A percentile compares a stretch with the other conserved stretches of the same genome.
Conservation (phyloP, 345 rosid genomes). For the Clausena lansium region DNA sequence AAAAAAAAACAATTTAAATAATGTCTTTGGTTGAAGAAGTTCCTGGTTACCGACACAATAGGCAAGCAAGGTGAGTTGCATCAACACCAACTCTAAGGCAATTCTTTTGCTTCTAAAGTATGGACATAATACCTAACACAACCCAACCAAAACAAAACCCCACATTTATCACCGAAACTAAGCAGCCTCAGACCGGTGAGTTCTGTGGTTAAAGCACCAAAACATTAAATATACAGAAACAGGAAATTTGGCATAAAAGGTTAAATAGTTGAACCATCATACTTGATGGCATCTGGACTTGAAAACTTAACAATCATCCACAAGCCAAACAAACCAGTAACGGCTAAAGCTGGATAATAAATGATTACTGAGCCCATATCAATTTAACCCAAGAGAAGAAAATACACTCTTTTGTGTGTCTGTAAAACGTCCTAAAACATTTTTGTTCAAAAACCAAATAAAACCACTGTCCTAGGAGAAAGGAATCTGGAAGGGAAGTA, state of each 20-base stretch:
- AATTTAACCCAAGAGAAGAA: background rate
- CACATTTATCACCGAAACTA: background rate
- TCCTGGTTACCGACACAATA: too few species aligned
- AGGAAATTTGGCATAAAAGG: background rate
- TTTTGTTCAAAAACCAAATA: background rate
- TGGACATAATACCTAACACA: background rate
- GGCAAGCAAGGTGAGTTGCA: background rate
- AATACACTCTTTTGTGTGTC: background rate
- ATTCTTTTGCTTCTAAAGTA: too few species aligned
- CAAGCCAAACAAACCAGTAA: background rate
- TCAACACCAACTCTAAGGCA: background rate
- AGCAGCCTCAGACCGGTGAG: too few species aligned
- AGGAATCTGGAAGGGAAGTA: background rate
- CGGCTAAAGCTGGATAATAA: background rate
- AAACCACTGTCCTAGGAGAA: background rate
- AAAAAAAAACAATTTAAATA: too few species aligned
- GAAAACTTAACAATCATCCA: background rate
- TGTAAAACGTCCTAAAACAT: constrained; percentile 1
- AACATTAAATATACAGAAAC: background rate
- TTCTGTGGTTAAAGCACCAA: background rate
- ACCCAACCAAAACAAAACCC: background rate
- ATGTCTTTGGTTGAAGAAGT: too few species aligned
- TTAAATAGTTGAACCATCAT: background rate
- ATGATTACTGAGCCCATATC: background rate
- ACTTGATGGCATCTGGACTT: background rate